phyloP scores from a whole-genome alignment of 1,284 basidiomycete species.

The Naganishia liquefaciens region DNA sequence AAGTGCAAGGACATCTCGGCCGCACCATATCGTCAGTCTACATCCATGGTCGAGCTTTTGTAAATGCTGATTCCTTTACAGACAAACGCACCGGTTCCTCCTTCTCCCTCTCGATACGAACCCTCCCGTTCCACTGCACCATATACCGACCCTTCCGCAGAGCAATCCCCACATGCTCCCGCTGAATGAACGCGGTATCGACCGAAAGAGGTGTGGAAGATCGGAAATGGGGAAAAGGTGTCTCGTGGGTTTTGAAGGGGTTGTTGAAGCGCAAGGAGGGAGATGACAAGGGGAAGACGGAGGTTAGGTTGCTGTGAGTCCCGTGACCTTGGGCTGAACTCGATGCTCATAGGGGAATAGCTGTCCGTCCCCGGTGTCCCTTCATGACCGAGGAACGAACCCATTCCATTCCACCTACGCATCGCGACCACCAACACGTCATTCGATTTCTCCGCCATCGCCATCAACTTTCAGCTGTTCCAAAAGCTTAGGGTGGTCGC shows the following conservation, averaged over 20 bases:
- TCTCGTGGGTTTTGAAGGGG: slow-evolving; percentile 4
- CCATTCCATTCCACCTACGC: slow-evolving; percentile 8
- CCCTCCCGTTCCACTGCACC: not conserved
- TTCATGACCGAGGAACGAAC: slow-evolving; percentile 13
- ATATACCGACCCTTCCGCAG: not conserved
- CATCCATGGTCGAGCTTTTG: not conserved
- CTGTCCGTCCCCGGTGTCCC: slow-evolving; percentile 3
- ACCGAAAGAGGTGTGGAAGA: slow-evolving; percentile 10
- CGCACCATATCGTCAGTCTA: not conserved
- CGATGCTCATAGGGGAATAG: not conserved
- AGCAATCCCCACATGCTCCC: not conserved
- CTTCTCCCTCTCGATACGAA: slow-evolving; percentile 4
- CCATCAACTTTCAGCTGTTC: slow-evolving; percentile 16
- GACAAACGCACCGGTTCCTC: slow-evolving; percentile 7
- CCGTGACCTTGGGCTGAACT: not conserved
- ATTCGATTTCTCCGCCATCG: slow-evolving; percentile 1
- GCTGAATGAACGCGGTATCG: slow-evolving; percentile 10
- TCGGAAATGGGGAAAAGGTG: not conserved
- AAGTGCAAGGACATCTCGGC: not conserved
- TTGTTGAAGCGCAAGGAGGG: slow-evolving; percentile 8
- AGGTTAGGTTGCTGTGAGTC: slow-evolving; percentile 9
- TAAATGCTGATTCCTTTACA: not conserved
- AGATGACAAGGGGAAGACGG: not conserved
- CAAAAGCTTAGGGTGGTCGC: slow-evolving; percentile 20
- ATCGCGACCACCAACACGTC: not conserved